Evolutionary conservation across 2,329 filamentous ascomycete genomes (phyloP).

Genomic region (Chlorencoelia australis): DNA sequence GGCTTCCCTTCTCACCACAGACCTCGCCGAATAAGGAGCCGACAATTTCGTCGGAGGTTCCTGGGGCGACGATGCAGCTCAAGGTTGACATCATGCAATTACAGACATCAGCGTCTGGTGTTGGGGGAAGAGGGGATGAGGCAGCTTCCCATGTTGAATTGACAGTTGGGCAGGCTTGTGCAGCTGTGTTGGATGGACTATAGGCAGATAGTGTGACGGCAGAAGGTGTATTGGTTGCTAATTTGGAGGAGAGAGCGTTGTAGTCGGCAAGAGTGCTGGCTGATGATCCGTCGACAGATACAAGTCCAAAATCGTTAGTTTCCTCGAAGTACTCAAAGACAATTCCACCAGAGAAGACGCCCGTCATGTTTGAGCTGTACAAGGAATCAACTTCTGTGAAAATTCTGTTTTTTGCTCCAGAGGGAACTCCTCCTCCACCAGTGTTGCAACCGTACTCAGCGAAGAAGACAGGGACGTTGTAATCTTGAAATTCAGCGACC

Average conservation of each 20-base stretch:
- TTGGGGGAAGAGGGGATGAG: slow-evolving; percentile 62
- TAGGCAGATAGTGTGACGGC: slow-evolving; percentile 55
- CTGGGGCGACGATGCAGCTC: slow-evolving; percentile 53
- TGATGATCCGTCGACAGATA: slow-evolving; percentile 37
- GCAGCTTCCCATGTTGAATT: slow-evolving; percentile 28
- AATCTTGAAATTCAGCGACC: slow-evolving; percentile 74
- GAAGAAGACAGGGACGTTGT: slow-evolving; percentile 92
- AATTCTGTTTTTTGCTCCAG: slow-evolving; percentile 44
- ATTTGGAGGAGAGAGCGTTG: slow-evolving; percentile 46
- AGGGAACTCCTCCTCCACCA: slow-evolving; percentile 29
- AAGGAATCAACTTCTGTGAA: slow-evolving; percentile 80
- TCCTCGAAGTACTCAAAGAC: slow-evolving; percentile 98
- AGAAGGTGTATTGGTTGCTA: slow-evolving; percentile 41
- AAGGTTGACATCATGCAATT: slow-evolving; percentile 70
- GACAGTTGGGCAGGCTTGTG: slow-evolving; percentile 19
- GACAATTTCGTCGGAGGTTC: slow-evolving; percentile 46
- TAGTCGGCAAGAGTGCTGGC: slow-evolving; percentile 57
- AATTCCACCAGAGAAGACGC: slow-evolving; percentile 85
- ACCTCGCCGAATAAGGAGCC: slow-evolving; percentile 51
- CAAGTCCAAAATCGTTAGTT: slow-evolving; percentile 62
- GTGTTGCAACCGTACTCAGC: slow-evolving; percentile 96
- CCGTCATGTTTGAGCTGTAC: slow-evolving; percentile 69
- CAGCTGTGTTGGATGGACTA: slow-evolving; percentile 33
- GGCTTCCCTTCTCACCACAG: slow-evolving; percentile 37
- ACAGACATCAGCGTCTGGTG: slow-evolving; percentile 69